Percentiles rank a stretch among this genome's conserved stretches.
These are phyloP conservation scores for Suhomyces bribrorum DNA, from an alignment of 1,139 yeast species.

Conservation along the genomic window DNA sequence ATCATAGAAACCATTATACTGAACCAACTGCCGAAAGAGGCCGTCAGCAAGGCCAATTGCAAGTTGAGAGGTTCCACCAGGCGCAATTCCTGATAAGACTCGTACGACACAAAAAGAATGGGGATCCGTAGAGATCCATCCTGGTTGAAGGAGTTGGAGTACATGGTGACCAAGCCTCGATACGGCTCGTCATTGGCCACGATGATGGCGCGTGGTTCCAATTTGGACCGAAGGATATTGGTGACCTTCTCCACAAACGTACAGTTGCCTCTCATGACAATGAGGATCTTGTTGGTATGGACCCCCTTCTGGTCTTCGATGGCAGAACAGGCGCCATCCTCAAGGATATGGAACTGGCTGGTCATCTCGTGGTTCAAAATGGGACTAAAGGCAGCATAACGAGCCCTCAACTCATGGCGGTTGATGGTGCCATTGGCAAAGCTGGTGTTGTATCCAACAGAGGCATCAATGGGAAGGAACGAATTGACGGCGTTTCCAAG, in stretches of 20 bases:
- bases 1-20: constrained; percentile 43
- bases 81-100: constrained; percentile 32
- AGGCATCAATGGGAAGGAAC: constrained; percentile 45
- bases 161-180: constrained; percentile 46
- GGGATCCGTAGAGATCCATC: constrained; percentile 40
- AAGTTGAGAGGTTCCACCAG: constrained; percentile 15
- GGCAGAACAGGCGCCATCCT: constrained; percentile 32
- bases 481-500: constrained; percentile 40
- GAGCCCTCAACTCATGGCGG: constrained; percentile 30
- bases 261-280: constrained; percentile 45
- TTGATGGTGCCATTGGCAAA: constrained; percentile 14
- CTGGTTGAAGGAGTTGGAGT: constrained; percentile 39
- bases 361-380: constrained; percentile 27
- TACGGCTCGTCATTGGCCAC: constrained; percentile 47
- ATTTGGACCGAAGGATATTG: constrained; percentile 29
- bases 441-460: constrained; percentile 33
- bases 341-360: constrained; percentile 30
- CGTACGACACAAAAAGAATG: constrained; percentile 41
- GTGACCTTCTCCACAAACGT: constrained; percentile 44
- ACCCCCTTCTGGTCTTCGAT: constrained; percentile 16
- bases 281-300: constrained; percentile 28
- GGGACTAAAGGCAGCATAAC: constrained; percentile 49
- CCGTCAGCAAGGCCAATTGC: constrained; percentile 31
- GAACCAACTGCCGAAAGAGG: constrained; percentile 43
- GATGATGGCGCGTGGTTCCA: constrained; percentile 36